Evolutionary conservation across 1,284 basidiomycete genomes (phyloP).

Genomic region (Cystobasidium pallidum): DNA sequence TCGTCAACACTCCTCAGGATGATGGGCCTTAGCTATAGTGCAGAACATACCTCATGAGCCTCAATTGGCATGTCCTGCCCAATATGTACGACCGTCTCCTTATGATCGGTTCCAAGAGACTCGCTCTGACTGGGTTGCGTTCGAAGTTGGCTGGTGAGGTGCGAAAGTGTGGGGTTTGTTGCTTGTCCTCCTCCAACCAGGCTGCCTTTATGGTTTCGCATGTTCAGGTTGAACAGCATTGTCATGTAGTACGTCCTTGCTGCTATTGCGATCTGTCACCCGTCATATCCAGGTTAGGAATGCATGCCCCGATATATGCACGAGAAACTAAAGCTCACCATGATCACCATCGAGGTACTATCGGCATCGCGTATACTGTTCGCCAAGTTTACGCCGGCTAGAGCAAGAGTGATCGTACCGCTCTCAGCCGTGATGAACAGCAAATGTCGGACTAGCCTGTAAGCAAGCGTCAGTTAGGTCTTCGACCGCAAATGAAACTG

Average conservation of each 20-base stretch:
- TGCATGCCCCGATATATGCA: background rate
- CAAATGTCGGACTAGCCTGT: background rate
- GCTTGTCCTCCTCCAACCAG: background rate
- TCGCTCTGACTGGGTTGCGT: background rate
- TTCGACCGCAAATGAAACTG: no score
- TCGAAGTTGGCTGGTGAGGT: slow-evolving; percentile 3
- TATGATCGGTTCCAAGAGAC: background rate
- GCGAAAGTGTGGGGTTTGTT: background rate
- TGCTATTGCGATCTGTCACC: background rate
- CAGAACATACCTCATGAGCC: background rate
- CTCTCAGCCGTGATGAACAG: background rate
- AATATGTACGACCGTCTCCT: background rate
- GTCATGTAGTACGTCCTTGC: slow-evolving; percentile 2
- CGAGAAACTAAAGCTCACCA: background rate
- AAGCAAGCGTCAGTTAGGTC: no score
- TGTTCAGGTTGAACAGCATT: slow-evolving; percentile 4
- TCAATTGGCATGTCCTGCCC: background rate
- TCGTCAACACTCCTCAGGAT: no score
- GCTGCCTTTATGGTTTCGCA: background rate
- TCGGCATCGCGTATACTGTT: background rate
- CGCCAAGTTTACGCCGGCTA: background rate
- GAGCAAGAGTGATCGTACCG: background rate
- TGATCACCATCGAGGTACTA: background rate
- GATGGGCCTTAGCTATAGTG: background rate
- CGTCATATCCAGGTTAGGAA: background rate